Evolutionary conservation across 1,139 yeast genomes (phyloP), one percentile per base, ranked within the genome.

Genomic region (Geotrichum fermentans): DNA sequence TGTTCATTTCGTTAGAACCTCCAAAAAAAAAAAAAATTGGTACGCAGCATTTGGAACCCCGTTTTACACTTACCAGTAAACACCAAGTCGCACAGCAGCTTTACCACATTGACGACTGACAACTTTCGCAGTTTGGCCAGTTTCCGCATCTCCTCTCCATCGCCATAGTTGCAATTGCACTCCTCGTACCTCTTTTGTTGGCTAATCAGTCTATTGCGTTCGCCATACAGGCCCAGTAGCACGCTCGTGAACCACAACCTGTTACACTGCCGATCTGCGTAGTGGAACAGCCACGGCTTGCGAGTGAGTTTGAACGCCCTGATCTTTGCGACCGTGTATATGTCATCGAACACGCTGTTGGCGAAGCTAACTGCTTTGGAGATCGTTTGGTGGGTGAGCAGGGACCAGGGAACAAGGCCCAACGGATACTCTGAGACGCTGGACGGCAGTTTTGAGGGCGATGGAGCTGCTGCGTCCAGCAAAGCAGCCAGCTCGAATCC

Each of bases 321-420:
- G 44, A 65, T 61, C 39, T 61, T 62, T 32, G 55, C 51, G 33
- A 62, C 45, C 40, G 62, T 55, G 47, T 63, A 63, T 6, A 63
- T 38, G 46, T 65, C 69, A 49, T 65, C 69, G 35, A 56, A 57
- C 4, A 64, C 50, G 34, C 63, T 61, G 21, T 60, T 65, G 51
- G 55, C 57, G 13, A 62, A 54, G 28, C 63, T 67, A 28, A 61
- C 50, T 14, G 51, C 37, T 20, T 55, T 61, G 4, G 53, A 44
- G 11, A 24, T 18, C 21, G 26, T 16, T 22, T 22, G 14, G 34
- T 39, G 26, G 4, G 43, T 39, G 40, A 30, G 14, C 18, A n/a
- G 20, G 22, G 14, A 17, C 26, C 22, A 35, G 3, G 26, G 38
- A 6, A 26, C 14, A 6, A 16, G 13, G 13, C 18, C 33, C 16